Evolutionary conservation across 768 basidiomycete species (phyloP), one percentile per base, ranked within the genome.

Genomic region (Amanita rimosa): DNA sequence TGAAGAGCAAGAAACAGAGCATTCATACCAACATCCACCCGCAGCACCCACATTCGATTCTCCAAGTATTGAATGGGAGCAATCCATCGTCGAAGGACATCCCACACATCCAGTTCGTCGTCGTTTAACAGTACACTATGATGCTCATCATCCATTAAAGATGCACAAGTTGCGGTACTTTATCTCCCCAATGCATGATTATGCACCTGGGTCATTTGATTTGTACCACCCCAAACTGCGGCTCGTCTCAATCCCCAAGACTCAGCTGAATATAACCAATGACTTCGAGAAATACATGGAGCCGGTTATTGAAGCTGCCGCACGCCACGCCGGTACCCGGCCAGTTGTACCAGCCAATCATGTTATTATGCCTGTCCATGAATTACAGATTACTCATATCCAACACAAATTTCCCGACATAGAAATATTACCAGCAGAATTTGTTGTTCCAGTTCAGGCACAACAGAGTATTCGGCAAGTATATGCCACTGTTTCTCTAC

Each of bases 51-150:
- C 62, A 4, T 71, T 77, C 35, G 50, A 58, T 3, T 74, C 72
- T 19, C 57, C 73, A 0, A 78, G 76, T 48, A 71, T 80, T 10
- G 70, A 66, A 31, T 80, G 78, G 78, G 76, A 80, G 51, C 75
- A 78, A 55, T 77, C 76, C 1, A 76, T 79, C 24, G 73, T 78
- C 16, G 76, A 79, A 57, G 76, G 77, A 0, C 78, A 80, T 56
- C 76, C 76, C 3, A 78, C 73, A 0, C 78, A 80, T 59, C 76
- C 78, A 13, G 78, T 77, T 53, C 51, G 66, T 54, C 11, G 19
- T 35, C 17, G n/a, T 16, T 24, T 9, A 29, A 35, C n/a, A 13
- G 35, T 10, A 9, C 29, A 19, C 24, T 26, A 24, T 11, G 34
- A 26, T 42, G 21, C 19, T 36, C 47, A 48, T 31, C 7, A 21